A percentile compares a stretch with the other conserved stretches of the same genome.
phyloP scores from a whole-genome alignment of 345 rosid genomes.

The Reutealis trisperma region DNA sequence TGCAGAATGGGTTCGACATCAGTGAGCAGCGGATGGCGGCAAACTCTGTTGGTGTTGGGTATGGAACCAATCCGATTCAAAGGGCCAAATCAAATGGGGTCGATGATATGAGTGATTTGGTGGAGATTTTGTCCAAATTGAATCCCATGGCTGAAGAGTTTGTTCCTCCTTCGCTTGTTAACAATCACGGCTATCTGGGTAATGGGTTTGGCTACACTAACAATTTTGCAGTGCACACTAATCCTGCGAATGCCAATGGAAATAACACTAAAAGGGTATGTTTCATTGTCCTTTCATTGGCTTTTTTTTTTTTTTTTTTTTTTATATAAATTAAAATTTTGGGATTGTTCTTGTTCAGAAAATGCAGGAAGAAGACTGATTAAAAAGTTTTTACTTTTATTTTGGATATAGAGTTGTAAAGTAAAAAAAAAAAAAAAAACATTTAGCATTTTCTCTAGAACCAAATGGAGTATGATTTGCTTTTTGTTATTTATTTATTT shows the following conservation, averaged over 20 bases:
- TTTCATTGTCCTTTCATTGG: neutral
- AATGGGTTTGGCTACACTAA: conserved; percentile 63
- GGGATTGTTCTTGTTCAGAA: too few species aligned
- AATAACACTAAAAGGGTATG: conserved; percentile 68
- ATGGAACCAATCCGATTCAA: conserved; percentile 28
- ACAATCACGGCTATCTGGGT: conserved; percentile 37
- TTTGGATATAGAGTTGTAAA: neutral
- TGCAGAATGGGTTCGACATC: conserved; percentile 36
- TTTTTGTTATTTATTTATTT: neutral
- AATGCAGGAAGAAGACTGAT: neutral
- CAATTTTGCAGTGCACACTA: conserved; percentile 50
- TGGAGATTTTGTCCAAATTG: conserved; percentile 77
- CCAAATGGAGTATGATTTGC: neutral
- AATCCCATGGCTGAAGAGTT: conserved; percentile 97
- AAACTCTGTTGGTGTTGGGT: conserved; percentile 37
- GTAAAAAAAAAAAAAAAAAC: neutral
- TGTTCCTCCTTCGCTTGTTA: conserved; percentile 76
- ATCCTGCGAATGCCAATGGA: conserved; percentile 55
- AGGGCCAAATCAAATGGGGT: conserved; percentile 39
- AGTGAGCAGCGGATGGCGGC: conserved; percentile 27
- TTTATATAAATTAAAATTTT: neutral
- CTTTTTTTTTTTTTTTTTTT: neutral
- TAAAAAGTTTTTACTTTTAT: neutral
- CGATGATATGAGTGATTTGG: conserved; percentile 72
- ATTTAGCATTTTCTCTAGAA: neutral